These are phyloP conservation scores for Gorgonomyces haynaldii DNA, from an alignment of 192 early-diverging fungal species.

Conservation along the genomic window DNA sequence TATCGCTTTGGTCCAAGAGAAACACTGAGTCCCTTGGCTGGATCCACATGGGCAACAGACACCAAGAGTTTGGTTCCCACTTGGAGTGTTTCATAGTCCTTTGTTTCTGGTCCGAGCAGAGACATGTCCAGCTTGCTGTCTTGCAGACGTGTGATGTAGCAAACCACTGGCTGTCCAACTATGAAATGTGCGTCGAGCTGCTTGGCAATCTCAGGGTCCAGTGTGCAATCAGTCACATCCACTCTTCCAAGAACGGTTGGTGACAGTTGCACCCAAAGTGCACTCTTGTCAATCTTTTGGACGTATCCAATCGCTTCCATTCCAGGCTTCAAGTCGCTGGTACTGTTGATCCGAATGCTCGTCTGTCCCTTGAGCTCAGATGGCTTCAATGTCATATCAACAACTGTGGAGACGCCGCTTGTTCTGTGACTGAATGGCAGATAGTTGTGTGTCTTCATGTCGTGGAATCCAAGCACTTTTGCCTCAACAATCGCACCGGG, in stretches of 20 bases:
- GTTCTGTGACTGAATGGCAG: constrained; percentile 52
- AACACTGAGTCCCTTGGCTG: constrained; percentile 38
- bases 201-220: constrained; percentile 10
- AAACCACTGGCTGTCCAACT: constrained; percentile 16
- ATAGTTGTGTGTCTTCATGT: constrained; percentile 49
- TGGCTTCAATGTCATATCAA: constrained; percentile 47
- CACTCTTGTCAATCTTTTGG: constrained; percentile 15
- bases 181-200: constrained; percentile 20
- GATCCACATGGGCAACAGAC: constrained; percentile 37
- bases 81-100: constrained; percentile 13
- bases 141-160: constrained; percentile 7
- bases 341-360: constrained; percentile 11
- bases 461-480: constrained; percentile 55
- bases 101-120: constrained; percentile 5
- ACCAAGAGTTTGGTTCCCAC: constrained; percentile 45
- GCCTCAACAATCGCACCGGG: constrained; percentile 37
- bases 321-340: constrained; percentile 22
- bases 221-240: constrained; percentile 16
- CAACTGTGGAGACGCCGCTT: constrained; percentile 31
- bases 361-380: neutral
- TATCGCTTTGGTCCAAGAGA: constrained; percentile 38
- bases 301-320: constrained; percentile 26
- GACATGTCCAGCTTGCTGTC: constrained; percentile 21
- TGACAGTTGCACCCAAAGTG: constrained; percentile 27
- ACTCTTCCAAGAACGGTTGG: constrained; percentile 26